Evolutionary conservation across 2,329 filamentous ascomycete genomes (phyloP).

Genomic region (Penicillium psychrosexuale): DNA sequence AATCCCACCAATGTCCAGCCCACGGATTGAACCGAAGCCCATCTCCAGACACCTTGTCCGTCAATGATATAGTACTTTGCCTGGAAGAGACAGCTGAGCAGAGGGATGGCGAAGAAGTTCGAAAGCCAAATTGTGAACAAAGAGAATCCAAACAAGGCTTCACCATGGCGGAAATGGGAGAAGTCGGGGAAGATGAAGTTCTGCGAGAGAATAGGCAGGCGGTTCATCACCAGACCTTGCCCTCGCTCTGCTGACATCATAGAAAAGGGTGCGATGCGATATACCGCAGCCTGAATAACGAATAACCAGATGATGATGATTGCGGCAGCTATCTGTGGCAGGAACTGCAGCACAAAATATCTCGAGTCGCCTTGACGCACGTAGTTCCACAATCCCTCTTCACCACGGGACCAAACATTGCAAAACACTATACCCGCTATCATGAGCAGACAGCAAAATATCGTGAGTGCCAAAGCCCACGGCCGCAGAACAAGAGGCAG

Average conservation of each 20-base stretch:
- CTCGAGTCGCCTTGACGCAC: conserved; percentile 64
- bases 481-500: conserved; percentile 69
- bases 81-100: conserved; percentile 74
- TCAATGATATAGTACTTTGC: conserved; percentile 60
- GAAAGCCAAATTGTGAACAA: conserved; percentile 72
- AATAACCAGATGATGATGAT: conserved; percentile 74
- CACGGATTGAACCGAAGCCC: conserved; percentile 73
- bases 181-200: conserved; percentile 67
- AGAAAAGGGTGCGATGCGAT: conserved; percentile 73
- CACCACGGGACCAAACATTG: conserved; percentile 63
- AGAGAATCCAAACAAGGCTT: conserved; percentile 64
- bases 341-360: conserved; percentile 83
- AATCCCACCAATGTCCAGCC: conserved; percentile 74
- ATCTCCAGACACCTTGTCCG: conserved; percentile 64
- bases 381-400: conserved; percentile 67
- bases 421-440: conserved; percentile 68
- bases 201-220: conserved; percentile 58
- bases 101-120: conserved; percentile 70
- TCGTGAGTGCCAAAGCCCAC: conserved; percentile 59
- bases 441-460: conserved; percentile 65
- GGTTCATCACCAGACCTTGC: conserved; percentile 60
- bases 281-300: conserved; percentile 68
- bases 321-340: conserved; percentile 74
- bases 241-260: conserved; percentile 67
- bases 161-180: conserved; percentile 65